phyloP scores from a whole-genome alignment of 1,139 yeast species.

The Nakaseomyces kungkrabaensis region DNA sequence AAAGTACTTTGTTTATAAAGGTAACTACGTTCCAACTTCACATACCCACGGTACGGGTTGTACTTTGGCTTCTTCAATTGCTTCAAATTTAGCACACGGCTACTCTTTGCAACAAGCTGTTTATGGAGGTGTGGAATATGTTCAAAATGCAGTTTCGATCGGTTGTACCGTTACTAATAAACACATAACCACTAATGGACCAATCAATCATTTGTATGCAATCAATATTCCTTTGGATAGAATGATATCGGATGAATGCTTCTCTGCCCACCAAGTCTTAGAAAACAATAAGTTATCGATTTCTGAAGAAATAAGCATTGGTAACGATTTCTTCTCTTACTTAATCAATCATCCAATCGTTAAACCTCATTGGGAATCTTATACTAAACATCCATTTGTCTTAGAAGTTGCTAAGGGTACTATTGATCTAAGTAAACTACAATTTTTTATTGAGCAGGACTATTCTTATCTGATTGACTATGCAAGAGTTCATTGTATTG shows the following conservation, averaged over 20 bases:
- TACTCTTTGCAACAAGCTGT: conserved; percentile 40
- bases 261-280: conserved; percentile 17
- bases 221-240: conserved; percentile 31
- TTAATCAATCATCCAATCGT: conserved; percentile 50
- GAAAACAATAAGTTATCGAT: conserved; percentile 20
- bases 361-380: conserved; percentile 45
- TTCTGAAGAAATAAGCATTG: conserved; percentile 11
- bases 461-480: conserved; percentile 60
- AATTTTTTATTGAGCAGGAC: conserved; percentile 60
- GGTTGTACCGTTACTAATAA: conserved; percentile 33
- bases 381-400: conserved; percentile 56
- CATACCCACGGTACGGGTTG: conserved; percentile 91
- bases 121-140: conserved; percentile 49
- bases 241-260: conserved; percentile 25
- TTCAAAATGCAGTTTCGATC: conserved; percentile 53
- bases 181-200: conserved; percentile 50
- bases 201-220: conserved; percentile 50
- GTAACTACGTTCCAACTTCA: conserved; percentile 39
- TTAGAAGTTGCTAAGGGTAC: conserved; percentile 41
- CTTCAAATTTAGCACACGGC: conserved; percentile 61
- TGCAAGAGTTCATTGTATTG: conserved; percentile 56
- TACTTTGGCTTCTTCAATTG: conserved; percentile 72
- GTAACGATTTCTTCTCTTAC: conserved; percentile 40
- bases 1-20: conserved; percentile 37
- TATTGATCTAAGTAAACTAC: conserved; percentile 42